phyloP scores from a whole-genome alignment of 2,329 filamentous ascomycete genomes.

The Sclerotinia borealis region DNA sequence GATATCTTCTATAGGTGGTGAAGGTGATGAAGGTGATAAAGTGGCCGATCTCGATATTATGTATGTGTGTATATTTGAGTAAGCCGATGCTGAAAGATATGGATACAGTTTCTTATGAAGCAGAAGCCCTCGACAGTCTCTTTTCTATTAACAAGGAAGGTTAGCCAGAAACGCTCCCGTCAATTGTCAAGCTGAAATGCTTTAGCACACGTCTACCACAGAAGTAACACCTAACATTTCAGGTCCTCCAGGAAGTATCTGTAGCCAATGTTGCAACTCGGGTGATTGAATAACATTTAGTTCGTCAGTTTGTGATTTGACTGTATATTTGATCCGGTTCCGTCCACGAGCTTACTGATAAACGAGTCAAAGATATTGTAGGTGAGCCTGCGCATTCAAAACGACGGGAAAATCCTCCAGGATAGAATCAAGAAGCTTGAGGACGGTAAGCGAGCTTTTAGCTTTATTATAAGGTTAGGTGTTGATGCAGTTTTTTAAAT shows the following conservation, averaged over 20 bases:
- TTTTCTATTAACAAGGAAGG: slow-evolving; percentile 33
- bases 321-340: slow-evolving; percentile 16
- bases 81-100: slow-evolving; percentile 20
- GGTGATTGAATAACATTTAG: slow-evolving; percentile 25
- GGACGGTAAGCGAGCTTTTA: slow-evolving; percentile 26
- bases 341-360: slow-evolving; percentile 14
- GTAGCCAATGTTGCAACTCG: slow-evolving; percentile 33
- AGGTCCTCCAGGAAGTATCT: slow-evolving; percentile 33
- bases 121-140: slow-evolving; percentile 29
- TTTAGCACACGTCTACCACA: not conserved
- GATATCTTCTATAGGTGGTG: not conserved
- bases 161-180: not conserved
- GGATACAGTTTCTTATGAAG: slow-evolving; percentile 30
- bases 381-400: slow-evolving; percentile 23
- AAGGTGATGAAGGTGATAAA: not conserved
- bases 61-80: too few species aligned
- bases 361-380: slow-evolving; percentile 22
- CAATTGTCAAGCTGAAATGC: not conserved
- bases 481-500: not conserved
- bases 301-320: slow-evolving; percentile 16
- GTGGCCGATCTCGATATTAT: too few species aligned
- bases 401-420: slow-evolving; percentile 23
- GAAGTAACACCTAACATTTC: not conserved
- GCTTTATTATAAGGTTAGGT: slow-evolving; percentile 21
- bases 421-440: slow-evolving; percentile 26